Base-by-base conservation (phyloP, 768 basidiomycete genomes). In the Hygrophoropsis aurantiaca region DNA sequence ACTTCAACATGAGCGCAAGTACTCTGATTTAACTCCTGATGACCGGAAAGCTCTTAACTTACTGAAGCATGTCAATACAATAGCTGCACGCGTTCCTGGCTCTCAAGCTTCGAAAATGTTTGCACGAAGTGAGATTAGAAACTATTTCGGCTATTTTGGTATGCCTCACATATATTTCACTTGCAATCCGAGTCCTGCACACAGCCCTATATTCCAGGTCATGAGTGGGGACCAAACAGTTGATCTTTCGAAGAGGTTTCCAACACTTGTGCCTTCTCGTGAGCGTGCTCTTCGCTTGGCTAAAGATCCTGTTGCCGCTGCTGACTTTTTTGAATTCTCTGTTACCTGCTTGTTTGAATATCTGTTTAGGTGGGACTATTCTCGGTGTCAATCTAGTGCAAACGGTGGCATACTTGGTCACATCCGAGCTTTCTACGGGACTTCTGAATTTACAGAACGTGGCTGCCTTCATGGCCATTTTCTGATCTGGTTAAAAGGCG, bases 261-360 rank as follows among this genome's bases (percentile, higher is more conserved):
- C 69, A 0, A 0, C 25, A 0, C 11, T 70, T 0, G 45, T 46
- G 1, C 5, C 42, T 11, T 34, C 56, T 4, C 33, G 5, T 30
- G 45, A 54, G 16, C 49, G 61, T 5, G 64, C 66, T 2, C 13
- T 58, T 0, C 25, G 58, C 0, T 21, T 70, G 0, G 65, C 68
- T 0, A 43, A 56, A 13, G 67, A 70, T 49, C 67, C 69, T 36
- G 65, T 69, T n/a, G 60, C 65, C 2, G 69, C 63, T 18, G 62
- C 62, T 1, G 58, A 68, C 6, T 68, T 68, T 41, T 70, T 60
- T 53, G 53, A 64, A 4, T 65, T 64, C 44, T 50, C 36, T 11
- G 50, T 67, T 4, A 4, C 23, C 0, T 47, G 45, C 11, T 50
- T 65, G 20, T 65, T 71, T 39, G 25, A 57, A 18, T 49, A 60